Evolutionary conservation across 495 filamentous ascomycete genomes (phyloP).

Genomic region (Cenococcum geophilum): DNA sequence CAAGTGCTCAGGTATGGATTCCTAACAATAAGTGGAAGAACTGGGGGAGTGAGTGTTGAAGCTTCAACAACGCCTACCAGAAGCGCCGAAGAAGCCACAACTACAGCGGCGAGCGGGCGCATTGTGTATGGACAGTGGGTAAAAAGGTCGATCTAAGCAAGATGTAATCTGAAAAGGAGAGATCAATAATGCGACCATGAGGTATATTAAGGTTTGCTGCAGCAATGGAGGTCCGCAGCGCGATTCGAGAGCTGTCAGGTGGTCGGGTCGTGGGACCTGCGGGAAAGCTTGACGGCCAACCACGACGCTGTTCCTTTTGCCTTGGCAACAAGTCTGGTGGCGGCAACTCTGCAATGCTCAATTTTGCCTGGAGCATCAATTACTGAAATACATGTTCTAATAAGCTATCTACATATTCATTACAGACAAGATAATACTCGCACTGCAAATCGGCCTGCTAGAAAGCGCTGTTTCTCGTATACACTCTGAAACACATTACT

Average conservation of each 20-base stretch:
- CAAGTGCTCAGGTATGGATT: slow-evolving; percentile 91
- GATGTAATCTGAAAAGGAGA: background rate
- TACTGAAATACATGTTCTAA: too few species aligned
- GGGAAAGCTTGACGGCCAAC: slow-evolving; percentile 20
- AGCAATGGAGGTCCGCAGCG: background rate
- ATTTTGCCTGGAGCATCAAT: too few species aligned
- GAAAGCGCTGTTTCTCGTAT: too few species aligned
- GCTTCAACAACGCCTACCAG: slow-evolving; percentile 28
- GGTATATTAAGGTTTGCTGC: background rate
- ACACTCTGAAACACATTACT: too few species aligned
- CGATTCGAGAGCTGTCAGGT: slow-evolving; percentile 26
- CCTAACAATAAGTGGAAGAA: slow-evolving; percentile 80
- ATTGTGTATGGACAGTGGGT: slow-evolving; percentile 17
- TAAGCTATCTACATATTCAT: too few species aligned
- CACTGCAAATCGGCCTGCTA: too few species aligned
- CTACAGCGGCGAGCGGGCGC: slow-evolving; percentile 14
- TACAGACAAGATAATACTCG: too few species aligned
- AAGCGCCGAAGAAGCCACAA: slow-evolving; percentile 25
- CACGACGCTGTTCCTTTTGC: slow-evolving; percentile 13
- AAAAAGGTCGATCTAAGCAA: background rate
- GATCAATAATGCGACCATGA: slow-evolving; percentile 7
- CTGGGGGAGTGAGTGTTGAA: slow-evolving; percentile 59
- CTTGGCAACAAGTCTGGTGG: background rate
- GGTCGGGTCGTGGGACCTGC: slow-evolving; percentile 12
- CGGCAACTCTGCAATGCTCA: too few species aligned